A percentile compares a stretch with the other conserved stretches of the same genome.
phyloP scores from a whole-genome alignment of 2,329 filamentous ascomycete species.

The Colletotrichum sp. region DNA sequence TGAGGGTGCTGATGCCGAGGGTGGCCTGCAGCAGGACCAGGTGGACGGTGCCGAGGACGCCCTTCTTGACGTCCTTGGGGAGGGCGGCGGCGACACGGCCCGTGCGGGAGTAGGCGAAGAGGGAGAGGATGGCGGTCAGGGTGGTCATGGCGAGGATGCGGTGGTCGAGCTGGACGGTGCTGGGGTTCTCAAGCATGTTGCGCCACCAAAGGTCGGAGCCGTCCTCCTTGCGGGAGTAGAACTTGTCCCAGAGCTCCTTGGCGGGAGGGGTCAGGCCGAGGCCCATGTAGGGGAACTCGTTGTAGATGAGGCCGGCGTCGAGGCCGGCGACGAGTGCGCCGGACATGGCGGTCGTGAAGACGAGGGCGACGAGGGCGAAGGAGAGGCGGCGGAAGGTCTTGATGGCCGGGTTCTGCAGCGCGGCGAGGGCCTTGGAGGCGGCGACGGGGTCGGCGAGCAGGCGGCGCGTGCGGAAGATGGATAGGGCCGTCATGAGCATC shows the following conservation, averaged over 20 bases:
- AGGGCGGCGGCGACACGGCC: conserved; percentile 63
- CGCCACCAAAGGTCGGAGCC: conserved; percentile 91
- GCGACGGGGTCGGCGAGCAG: conserved; percentile 71
- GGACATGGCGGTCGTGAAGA: conserved; percentile 92
- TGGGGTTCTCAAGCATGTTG: conserved; percentile 97
- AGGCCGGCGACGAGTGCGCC: conserved; percentile 93
- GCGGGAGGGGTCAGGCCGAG: conserved; percentile 79
- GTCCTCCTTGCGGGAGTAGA: conserved; percentile 83
- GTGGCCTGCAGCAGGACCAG: conserved; percentile 82
- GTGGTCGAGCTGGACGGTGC: conserved; percentile 94
- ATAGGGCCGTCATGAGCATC: conserved; percentile 90
- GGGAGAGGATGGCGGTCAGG: conserved; percentile 77
- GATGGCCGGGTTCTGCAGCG: conserved; percentile 71
- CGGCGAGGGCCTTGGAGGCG: conserved; percentile 64
- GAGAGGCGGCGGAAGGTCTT: conserved; percentile 76
- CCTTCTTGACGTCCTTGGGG: conserved; percentile 68
- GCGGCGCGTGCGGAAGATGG: conserved; percentile 79
- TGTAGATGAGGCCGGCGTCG: conserved; percentile 97
- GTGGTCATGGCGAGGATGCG: conserved; percentile 90
- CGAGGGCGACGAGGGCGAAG: conserved; percentile 72
- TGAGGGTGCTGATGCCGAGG: conserved; percentile 87
- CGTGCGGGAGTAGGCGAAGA: conserved; percentile 82
- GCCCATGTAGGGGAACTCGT: conserved; percentile 98
- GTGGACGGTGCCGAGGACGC: conserved; percentile 80
- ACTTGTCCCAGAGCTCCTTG: conserved; percentile 82